Percentiles rank a stretch among this genome's conserved stretches.
These are phyloP conservation scores for Colletotrichum sp. DNA, from an alignment of 2,329 filamentous ascomycete genomes.

Conservation along the genomic window DNA sequence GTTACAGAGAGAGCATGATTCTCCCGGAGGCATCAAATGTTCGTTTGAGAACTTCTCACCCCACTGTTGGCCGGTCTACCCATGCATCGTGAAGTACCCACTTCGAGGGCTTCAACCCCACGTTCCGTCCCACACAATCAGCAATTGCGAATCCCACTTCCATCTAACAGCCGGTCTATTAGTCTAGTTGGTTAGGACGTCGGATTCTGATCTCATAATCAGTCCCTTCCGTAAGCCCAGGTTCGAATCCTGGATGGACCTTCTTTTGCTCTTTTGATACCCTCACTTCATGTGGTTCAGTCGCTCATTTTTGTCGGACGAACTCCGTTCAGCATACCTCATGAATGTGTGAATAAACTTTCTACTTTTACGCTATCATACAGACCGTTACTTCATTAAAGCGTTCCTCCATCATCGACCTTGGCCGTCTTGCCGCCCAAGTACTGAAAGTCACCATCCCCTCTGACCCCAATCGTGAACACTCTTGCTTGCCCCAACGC, in stretches of 20 bases:
- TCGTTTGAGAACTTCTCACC: too few relatives aligned
- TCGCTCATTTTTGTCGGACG: background rate
- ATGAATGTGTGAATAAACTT: background rate
- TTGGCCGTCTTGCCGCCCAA: background rate
- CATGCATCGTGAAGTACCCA: background rate
- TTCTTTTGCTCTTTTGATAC: background rate
- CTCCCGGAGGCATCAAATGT: too few relatives aligned
- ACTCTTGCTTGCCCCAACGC: background rate
- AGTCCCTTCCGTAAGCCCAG: background rate
- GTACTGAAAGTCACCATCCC: background rate
- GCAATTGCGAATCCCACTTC: too few relatives aligned
- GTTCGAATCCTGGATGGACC: slow-evolving; percentile 8
- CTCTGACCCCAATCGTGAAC: background rate
- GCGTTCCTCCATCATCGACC: background rate
- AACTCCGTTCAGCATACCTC: background rate
- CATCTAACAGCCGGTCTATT: background rate
- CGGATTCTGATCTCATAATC: background rate
- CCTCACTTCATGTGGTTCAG: background rate
- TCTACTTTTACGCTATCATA: background rate
- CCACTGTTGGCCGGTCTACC: background rate
- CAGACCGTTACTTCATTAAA: background rate
- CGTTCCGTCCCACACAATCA: background rate
- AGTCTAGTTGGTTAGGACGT: slow-evolving; percentile 10
- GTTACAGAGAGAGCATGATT: too few relatives aligned
- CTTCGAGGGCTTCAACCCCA: background rate